phyloP scores from a whole-genome alignment of 768 basidiomycete species.

The Lentinula aciculospora region DNA sequence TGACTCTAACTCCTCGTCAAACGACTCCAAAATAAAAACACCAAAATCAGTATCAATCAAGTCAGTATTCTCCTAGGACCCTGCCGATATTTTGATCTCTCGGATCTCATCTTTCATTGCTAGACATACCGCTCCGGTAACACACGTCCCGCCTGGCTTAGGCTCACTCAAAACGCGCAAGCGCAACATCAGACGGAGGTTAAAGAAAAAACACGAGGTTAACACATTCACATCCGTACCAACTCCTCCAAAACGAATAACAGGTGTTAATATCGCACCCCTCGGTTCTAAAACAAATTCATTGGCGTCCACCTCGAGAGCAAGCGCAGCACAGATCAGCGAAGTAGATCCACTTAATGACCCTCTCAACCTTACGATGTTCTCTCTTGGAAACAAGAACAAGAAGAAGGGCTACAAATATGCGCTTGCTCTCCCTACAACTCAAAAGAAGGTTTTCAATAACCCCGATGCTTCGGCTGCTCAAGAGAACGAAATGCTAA shows the following conservation, averaged over 20 bases:
- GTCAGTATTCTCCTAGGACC: no score
- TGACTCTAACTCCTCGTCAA: background rate
- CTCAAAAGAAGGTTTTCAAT: conserved; percentile 34
- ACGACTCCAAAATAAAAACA: background rate
- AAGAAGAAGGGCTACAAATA: conserved; percentile 42
- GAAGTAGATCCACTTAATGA: background rate
- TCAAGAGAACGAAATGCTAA: background rate
- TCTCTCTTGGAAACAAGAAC: conserved; percentile 47
- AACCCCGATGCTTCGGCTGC: conserved; percentile 8
- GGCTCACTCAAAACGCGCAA: conserved; percentile 6
- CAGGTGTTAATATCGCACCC: background rate
- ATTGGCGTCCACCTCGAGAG: background rate
- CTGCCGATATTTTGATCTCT: no score
- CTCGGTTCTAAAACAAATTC: background rate
- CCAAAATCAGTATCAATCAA: background rate
- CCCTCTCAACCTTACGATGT: conserved; percentile 18
- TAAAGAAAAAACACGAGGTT: conserved; percentile 3
- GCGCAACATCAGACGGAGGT: conserved; percentile 5
- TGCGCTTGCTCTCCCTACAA: conserved; percentile 20
- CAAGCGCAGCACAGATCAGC: background rate
- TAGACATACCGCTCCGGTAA: background rate
- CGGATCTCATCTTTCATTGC: background rate
- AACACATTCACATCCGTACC: background rate
- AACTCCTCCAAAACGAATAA: background rate
- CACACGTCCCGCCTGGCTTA: background rate